Evolutionary conservation across 2,329 filamentous ascomycete genomes (phyloP).

Genomic region (Penicillium sp.): DNA sequence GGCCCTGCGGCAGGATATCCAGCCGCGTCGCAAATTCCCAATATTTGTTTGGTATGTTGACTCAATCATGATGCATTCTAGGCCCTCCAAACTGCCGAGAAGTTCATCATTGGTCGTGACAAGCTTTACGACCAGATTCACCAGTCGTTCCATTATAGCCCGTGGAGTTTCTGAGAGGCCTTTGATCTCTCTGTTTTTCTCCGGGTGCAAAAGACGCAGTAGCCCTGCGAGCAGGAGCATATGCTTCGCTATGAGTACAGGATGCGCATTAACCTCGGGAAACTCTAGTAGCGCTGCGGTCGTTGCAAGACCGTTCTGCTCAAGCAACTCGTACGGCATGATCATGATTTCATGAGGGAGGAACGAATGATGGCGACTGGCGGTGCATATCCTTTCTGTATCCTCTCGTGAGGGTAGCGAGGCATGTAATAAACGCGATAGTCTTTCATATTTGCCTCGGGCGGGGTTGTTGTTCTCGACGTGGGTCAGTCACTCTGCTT

Average conservation of each 20-base stretch:
- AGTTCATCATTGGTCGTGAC: slow-evolving; percentile 40
- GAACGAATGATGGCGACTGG: too few relatives aligned
- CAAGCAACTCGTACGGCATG: too few relatives aligned
- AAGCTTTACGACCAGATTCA: slow-evolving; percentile 25
- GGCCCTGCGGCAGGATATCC: slow-evolving; percentile 37
- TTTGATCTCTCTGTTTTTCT: background rate
- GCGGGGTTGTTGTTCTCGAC: too few relatives aligned
- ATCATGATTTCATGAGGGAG: too few relatives aligned
- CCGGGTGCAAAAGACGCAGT: slow-evolving; percentile 47
- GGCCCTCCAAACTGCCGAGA: slow-evolving; percentile 34
- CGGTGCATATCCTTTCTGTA: too few relatives aligned
- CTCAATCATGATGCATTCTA: slow-evolving; percentile 44
- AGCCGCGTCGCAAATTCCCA: slow-evolving; percentile 41
- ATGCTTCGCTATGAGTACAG: slow-evolving; percentile 46
- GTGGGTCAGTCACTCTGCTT: too few relatives aligned
- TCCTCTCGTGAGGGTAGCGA: too few relatives aligned
- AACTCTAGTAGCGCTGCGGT: background rate
- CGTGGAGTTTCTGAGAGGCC: slow-evolving; percentile 11
- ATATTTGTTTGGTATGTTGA: slow-evolving; percentile 33
- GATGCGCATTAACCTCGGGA: too few relatives aligned
- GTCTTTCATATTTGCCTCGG: too few relatives aligned
- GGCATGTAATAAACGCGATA: too few relatives aligned
- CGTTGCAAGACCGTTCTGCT: too few relatives aligned
- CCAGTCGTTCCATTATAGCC: slow-evolving; percentile 26
- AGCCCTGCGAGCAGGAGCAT: slow-evolving; percentile 46